Percentiles rank a stretch among this genome's conserved stretches.
Conservation (phyloP, 1,139 yeast species). For the Kluyveromyces sp. region DNA sequence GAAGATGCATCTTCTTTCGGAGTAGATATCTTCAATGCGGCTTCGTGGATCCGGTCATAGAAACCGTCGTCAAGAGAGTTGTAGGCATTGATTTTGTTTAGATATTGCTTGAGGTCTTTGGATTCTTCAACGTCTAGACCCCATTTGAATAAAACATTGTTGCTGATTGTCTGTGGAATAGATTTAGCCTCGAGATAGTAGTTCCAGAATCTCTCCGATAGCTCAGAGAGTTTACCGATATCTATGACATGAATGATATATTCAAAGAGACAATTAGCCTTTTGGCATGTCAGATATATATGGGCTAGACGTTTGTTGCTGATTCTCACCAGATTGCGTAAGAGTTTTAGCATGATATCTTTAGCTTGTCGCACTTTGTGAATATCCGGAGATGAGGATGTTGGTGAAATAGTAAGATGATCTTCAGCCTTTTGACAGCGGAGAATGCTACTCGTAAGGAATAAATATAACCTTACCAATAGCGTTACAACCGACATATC, state of each 20-base stretch:
- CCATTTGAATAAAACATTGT: slow-evolving; percentile 4
- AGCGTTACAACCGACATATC: neutral
- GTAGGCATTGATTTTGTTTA: slow-evolving; percentile 1
- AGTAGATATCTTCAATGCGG: neutral
- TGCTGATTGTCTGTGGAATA: slow-evolving; percentile 2
- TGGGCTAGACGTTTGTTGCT: neutral
- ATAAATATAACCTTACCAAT: neutral
- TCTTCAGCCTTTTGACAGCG: neutral
- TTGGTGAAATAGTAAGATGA: no score
- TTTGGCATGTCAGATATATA: neutral
- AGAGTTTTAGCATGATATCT: neutral
- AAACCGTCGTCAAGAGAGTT: neutral
- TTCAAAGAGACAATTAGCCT: slow-evolving; percentile 1
- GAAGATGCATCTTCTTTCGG: neutral
- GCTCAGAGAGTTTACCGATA: slow-evolving; percentile 1
- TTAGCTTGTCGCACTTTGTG: neutral
- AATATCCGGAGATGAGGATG: neutral
- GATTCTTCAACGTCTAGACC: slow-evolving; percentile 5
- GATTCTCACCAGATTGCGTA: neutral
- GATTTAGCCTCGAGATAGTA: neutral
- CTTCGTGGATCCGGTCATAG: neutral
- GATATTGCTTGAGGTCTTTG: slow-evolving; percentile 2
- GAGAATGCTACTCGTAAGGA: neutral
- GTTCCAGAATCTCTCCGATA: slow-evolving; percentile 4
- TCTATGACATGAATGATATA: slow-evolving; percentile 5